These are phyloP conservation scores for Sporothrix pallida DNA, from an alignment of 2,329 filamentous ascomycete species.

Conservation along the genomic window DNA sequence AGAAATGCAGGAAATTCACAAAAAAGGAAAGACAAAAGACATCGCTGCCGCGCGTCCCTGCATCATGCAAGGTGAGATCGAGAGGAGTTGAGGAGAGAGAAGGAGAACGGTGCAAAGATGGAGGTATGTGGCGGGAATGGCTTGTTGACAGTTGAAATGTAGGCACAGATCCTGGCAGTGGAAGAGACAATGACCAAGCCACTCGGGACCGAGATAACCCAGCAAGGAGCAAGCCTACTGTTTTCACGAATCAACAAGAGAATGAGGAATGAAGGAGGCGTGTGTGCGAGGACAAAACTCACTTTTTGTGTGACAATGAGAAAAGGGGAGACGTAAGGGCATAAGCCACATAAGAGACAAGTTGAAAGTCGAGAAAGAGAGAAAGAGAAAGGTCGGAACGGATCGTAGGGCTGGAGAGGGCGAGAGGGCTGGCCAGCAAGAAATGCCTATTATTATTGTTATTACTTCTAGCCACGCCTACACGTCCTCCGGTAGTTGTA, in stretches of 20 bases:
- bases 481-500: background rate
- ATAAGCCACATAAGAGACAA: background rate
- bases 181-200: constrained; percentile 16
- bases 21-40: background rate
- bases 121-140: background rate
- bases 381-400: background rate
- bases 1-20: background rate
- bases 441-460: background rate
- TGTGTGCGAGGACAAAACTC: background rate
- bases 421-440: constrained; percentile 13
- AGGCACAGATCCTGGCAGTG: background rate
- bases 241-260: background rate
- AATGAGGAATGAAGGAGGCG: background rate
- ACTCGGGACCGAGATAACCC: constrained; percentile 4
- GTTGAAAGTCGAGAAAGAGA: background rate
- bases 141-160: background rate
- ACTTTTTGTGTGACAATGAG: background rate
- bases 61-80: constrained; percentile 5
- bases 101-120: background rate
- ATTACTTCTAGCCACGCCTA: background rate
- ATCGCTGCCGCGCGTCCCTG: constrained; percentile 27
- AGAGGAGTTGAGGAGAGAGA: background rate
- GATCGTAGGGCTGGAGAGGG: background rate
- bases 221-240: no score
- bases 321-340: constrained; percentile 1